Evolutionary conservation across 2,329 filamentous ascomycete genomes (phyloP), one percentile per base, ranked within the genome.

Genomic region (Canariomyces notabilis): DNA sequence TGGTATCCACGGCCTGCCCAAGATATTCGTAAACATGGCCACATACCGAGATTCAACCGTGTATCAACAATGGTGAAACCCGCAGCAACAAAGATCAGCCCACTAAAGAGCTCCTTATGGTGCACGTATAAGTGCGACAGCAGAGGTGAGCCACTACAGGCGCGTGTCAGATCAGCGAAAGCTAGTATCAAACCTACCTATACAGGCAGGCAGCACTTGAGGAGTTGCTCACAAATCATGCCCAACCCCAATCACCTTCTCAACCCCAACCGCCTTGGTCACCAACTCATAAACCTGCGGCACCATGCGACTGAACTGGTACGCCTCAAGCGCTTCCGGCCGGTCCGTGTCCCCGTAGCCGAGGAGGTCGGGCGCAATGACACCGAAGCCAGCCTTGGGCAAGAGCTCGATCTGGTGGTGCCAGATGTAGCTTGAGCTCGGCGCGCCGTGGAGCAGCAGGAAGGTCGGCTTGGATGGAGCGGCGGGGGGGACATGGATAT

Each of bases 291-390:
- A 38, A 14, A 70, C 53, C 20, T 70, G 62, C 1, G 46, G 50
- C 0, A 59, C 55, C 61, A 70, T 65, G 3, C 34, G 42, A 35
- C 63, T 62, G 31, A 59, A 44, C 5, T 50, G 54, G 42, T 69
- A 68, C 1, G 53, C 49, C 11, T 56, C 46, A 1, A 59, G 11
- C 2, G 57, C 48, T 0, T 46, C 48, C 0, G 66, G 65, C 26
- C 63, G 63, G 37, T 59, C 57, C 2, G 60, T 65, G 15, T 55
- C 59, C 12, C 66, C 67, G 37, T 64, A 70, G 2, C 68, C 67
- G 2, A 70, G 60, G 1, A 73, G 57, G 48, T 75, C 72, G 0
- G 64, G 65, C 0, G 61, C 70, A 0, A 75, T 39, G 11, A 74
- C 55, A 0, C 73, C 72, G 44, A 73, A 68, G 1, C 69, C 70